Evolutionary conservation across 306 rosid species (phyloP).

Genomic region (Lathyrus tuberosus): DNA sequence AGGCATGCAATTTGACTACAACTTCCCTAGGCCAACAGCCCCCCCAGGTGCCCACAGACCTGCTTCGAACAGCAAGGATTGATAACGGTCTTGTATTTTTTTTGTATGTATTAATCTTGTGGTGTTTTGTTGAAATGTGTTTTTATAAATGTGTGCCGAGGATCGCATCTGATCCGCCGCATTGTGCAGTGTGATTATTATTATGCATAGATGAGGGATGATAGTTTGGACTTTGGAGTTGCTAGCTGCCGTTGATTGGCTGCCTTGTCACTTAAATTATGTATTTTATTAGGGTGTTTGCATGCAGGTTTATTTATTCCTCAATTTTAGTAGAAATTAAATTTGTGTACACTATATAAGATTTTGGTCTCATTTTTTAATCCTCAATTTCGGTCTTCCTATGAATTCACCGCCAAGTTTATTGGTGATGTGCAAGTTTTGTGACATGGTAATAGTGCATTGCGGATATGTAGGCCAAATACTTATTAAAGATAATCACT

Average conservation of each 20-base stretch:
- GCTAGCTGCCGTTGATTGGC: conserved; percentile 43
- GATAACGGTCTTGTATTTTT: conserved; percentile 40
- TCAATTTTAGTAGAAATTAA: conserved; percentile 11
- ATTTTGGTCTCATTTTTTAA: too few relatives aligned
- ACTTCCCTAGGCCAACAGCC: conserved; percentile 82
- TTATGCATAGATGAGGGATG: conserved; percentile 40
- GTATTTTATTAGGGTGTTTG: conserved; percentile 38
- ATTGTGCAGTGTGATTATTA: conserved; percentile 32
- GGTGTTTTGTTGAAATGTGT: conserved; percentile 36
- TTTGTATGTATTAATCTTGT: conserved; percentile 44
- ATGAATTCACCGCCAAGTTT: too few relatives aligned
- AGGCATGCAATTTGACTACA: conserved; percentile 52
- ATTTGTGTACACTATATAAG: background rate
- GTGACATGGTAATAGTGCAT: too few relatives aligned
- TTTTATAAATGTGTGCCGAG: conserved; percentile 40
- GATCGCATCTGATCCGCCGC: conserved; percentile 35
- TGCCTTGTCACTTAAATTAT: conserved; percentile 41
- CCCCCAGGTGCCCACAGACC: conserved; percentile 96
- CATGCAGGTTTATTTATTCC: background rate
- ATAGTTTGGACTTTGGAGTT: conserved; percentile 43
- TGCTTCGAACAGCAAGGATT: conserved; percentile 59
- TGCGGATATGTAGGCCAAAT: too few relatives aligned
- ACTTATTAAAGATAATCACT: too few relatives aligned
- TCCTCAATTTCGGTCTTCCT: too few relatives aligned
- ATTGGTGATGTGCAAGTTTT: too few relatives aligned